A percentile compares a stretch with the other conserved stretches of the same genome.
These are phyloP conservation scores for Phaffia australis DNA, from an alignment of 768 basidiomycete genomes.

Conservation along the genomic window DNA sequence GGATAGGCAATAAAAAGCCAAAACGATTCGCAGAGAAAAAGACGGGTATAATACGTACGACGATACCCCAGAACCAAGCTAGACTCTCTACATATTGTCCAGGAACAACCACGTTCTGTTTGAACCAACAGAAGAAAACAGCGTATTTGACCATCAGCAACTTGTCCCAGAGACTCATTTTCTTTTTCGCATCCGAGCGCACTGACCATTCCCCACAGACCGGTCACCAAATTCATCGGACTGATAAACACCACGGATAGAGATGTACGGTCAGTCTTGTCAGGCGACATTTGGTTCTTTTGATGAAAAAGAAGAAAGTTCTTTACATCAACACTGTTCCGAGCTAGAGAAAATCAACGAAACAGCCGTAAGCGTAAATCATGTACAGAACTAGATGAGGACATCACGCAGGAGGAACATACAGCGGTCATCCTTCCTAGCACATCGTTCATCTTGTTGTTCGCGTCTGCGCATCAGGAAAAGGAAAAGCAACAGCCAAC, in stretches of 20 bases:
- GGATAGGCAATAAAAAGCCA: too few relatives aligned
- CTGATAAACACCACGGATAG: conserved; percentile 21
- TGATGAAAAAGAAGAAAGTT: not conserved
- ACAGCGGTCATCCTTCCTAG: conserved; percentile 51
- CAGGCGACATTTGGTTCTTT: not conserved
- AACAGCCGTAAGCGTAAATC: too few relatives aligned
- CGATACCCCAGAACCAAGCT: too few relatives aligned
- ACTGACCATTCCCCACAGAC: conserved; percentile 62
- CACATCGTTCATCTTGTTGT: conserved; percentile 99
- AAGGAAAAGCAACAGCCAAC: not conserved
- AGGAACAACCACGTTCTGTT: conserved; percentile 84
- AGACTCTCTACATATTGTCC: conserved; percentile 50
- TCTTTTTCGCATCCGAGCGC: too few relatives aligned
- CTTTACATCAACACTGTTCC: too few relatives aligned
- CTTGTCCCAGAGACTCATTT: not conserved
- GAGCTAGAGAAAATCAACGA: too few relatives aligned
- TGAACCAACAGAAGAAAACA: too few relatives aligned
- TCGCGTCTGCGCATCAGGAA: conserved; percentile 53
- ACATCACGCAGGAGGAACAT: conserved; percentile 72
- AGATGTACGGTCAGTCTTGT: not conserved
- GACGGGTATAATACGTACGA: too few relatives aligned
- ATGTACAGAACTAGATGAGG: too few relatives aligned
- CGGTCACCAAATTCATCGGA: conserved; percentile 72
- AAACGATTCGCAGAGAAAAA: too few relatives aligned
- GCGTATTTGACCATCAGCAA: too few relatives aligned